Conservation (phyloP, 106 monocot genomes). For the Vanilla planifolia region DNA sequence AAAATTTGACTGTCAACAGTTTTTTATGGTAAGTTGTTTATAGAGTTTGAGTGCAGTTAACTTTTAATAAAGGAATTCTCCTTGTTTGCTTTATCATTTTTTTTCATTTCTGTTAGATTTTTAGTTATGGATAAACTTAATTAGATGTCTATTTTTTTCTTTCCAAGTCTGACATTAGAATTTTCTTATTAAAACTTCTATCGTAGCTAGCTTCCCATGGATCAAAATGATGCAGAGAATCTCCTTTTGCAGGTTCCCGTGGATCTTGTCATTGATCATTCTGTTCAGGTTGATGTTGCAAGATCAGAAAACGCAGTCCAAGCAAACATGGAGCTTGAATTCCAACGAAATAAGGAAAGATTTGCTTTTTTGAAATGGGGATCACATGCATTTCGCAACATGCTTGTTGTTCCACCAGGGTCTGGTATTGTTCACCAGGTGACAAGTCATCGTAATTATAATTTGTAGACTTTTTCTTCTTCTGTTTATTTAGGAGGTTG, state of each 20-base stretch:
- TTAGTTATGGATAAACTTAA: too few relatives aligned
- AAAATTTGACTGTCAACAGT: too few relatives aligned
- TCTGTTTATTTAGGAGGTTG: not conserved
- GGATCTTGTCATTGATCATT: constrained; percentile 74
- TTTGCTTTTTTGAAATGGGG: constrained; percentile 97
- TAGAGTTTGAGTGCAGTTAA: too few relatives aligned
- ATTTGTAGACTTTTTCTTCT: not conserved
- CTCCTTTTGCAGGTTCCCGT: constrained; percentile 62
- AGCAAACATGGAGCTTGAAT: constrained; percentile 91
- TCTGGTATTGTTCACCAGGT: constrained; percentile 99
- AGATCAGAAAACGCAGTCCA: constrained; percentile 84
- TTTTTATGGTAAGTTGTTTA: too few relatives aligned
- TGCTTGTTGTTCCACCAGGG: constrained; percentile 98
- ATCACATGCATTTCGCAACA: constrained; percentile 76
- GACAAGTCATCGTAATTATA: not conserved
- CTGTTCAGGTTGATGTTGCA: constrained; percentile 86
- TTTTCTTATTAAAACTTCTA: too few relatives aligned
- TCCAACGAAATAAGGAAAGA: constrained; percentile 81
- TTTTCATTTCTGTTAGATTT: too few relatives aligned
- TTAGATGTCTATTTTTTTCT: too few relatives aligned
- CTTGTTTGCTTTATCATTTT: too few relatives aligned
- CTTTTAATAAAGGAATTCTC: too few relatives aligned
- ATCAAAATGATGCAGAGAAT: not conserved
- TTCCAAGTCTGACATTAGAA: too few relatives aligned
- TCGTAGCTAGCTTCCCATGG: not conserved